phyloP scores from a whole-genome alignment of 2,329 filamentous ascomycete genomes.

The Ophiobolus disseminans region DNA sequence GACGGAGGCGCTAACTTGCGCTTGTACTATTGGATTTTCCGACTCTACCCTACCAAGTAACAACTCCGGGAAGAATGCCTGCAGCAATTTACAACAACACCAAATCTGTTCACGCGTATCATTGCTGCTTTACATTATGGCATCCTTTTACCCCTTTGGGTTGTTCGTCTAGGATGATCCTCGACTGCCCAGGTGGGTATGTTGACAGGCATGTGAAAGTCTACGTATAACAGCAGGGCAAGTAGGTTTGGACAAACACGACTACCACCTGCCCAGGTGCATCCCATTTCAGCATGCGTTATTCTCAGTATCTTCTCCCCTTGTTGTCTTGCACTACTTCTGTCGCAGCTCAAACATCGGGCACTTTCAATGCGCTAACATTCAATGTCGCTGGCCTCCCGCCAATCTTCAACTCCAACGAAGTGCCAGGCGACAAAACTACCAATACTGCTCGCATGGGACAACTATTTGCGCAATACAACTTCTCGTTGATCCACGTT shows the following conservation, averaged over 20 bases:
- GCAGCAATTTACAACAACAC: slow-evolving; percentile 12
- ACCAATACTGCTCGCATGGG: slow-evolving; percentile 66
- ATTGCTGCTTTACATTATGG: not conserved
- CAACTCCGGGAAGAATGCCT: slow-evolving; percentile 16
- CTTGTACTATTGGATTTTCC: slow-evolving; percentile 3
- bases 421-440: slow-evolving; percentile 67
- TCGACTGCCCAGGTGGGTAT: too few species aligned
- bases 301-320: slow-evolving; percentile 11
- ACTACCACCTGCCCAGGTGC: not conserved
- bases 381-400: slow-evolving; percentile 70
- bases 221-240: not conserved
- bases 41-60: slow-evolving; percentile 18
- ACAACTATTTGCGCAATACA: slow-evolving; percentile 61
- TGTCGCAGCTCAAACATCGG: slow-evolving; percentile 35
- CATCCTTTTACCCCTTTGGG: too few species aligned
- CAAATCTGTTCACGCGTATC: slow-evolving; percentile 18
- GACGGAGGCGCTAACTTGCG: slow-evolving; percentile 17
- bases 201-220: not conserved
- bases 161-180: too few species aligned
- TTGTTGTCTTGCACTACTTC: slow-evolving; percentile 8
- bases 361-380: slow-evolving; percentile 60
- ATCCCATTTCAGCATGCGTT: slow-evolving; percentile 17
- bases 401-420: slow-evolving; percentile 64
- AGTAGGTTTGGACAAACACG: not conserved
- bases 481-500: slow-evolving; percentile 68